Conservation (phyloP, 2,329 filamentous ascomycete species). For the Phialophora chinensis region DNA sequence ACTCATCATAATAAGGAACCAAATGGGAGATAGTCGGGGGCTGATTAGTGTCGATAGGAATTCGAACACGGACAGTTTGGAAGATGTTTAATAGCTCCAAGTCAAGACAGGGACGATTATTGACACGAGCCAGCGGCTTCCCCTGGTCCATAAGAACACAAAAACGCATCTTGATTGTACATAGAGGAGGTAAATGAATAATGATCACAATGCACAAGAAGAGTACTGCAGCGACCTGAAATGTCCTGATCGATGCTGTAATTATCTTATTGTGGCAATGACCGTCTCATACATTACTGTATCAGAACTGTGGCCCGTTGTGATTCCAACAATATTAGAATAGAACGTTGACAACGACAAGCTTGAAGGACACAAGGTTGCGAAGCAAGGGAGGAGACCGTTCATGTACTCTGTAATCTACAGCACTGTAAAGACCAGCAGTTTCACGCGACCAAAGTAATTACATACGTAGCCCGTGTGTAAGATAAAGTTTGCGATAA, state of each 20-base stretch:
- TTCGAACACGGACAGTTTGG: background rate
- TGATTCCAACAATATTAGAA: too few species aligned
- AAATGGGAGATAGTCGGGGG: background rate
- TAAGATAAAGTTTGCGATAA: conserved; percentile 4
- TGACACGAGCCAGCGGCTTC: background rate
- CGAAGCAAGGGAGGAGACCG: too few species aligned
- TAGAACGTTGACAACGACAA: too few species aligned
- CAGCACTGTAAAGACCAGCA: too few species aligned
- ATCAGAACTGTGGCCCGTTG: too few species aligned
- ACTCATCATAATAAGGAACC: background rate
- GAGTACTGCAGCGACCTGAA: background rate
- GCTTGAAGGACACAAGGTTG: too few species aligned
- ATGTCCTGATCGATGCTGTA: background rate
- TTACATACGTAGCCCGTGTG: background rate
- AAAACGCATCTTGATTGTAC: background rate
- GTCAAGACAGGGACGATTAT: background rate
- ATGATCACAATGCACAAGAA: background rate
- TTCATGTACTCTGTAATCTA: too few species aligned
- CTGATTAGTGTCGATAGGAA: background rate
- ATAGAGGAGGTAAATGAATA: background rate
- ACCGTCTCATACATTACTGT: too few species aligned
- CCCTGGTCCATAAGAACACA: background rate
- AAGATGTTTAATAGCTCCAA: background rate
- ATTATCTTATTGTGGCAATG: background rate
- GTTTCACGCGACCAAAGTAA: too few species aligned